These are phyloP conservation scores for Pyrus hybrid DNA, from an alignment of 331 rosid genomes.

Conservation along the genomic window DNA sequence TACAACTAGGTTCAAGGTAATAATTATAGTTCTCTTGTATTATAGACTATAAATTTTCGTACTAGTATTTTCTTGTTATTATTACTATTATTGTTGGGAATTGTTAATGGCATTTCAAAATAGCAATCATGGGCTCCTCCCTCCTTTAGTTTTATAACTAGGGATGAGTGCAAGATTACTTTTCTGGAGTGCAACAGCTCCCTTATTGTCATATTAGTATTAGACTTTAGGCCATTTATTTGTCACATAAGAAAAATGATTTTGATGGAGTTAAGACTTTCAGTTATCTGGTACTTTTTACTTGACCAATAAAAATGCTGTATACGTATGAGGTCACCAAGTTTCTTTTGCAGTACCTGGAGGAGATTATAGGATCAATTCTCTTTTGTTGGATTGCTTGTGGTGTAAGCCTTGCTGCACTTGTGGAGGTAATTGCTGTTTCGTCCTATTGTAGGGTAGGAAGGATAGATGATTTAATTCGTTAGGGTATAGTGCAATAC, in stretches of 20 bases:
- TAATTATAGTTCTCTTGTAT: slow-evolving; percentile 1
- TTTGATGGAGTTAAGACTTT: background rate
- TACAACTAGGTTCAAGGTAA: slow-evolving; percentile 63
- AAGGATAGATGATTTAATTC: background rate
- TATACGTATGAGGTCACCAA: background rate
- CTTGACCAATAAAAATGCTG: background rate
- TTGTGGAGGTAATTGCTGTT: slow-evolving; percentile 64
- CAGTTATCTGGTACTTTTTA: background rate
- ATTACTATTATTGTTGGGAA: too few species aligned
- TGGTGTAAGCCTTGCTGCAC: slow-evolving; percentile 82
- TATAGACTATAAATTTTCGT: background rate
- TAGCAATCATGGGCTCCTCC: too few species aligned
- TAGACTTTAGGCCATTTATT: background rate
- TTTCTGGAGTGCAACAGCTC: too few species aligned
- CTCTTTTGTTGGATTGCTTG: slow-evolving; percentile 90
- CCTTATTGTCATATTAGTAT: too few species aligned
- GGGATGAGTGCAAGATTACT: too few species aligned
- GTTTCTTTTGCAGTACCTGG: slow-evolving; percentile 70
- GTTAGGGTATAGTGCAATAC: background rate
- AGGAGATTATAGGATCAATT: slow-evolving; percentile 72
- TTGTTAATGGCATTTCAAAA: too few species aligned
- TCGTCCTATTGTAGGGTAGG: background rate
- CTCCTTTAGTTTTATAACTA: too few species aligned
- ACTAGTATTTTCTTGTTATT: background rate
- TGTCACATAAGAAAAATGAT: background rate